Evolutionary conservation across 352 stramenopile genomes (phyloP), one percentile per base, ranked within the genome.

Genomic region (Hyaloperonospora arabidopsidis): DNA sequence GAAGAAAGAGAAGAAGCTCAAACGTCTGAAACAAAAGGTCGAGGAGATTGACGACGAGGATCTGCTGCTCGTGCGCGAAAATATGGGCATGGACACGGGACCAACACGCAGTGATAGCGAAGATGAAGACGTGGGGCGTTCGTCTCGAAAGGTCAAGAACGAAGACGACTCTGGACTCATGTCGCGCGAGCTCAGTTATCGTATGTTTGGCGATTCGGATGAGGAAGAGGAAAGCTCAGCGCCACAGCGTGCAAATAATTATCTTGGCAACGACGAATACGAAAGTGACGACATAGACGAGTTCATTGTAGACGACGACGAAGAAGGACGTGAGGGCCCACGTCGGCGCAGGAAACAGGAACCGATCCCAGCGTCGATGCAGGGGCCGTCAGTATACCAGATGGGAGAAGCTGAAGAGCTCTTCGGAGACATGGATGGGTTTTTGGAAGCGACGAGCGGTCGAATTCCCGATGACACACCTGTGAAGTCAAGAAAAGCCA

Each of bases 251-350:
- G 78, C 74, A 40, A 84, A 76, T 53, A 90, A 90, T 53, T 95
- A 91, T 54, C 57, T 90, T 2, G 85, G 84, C 40, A 87, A 88
- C 23, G 79, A 93, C 36, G 85, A 95, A 51, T 95, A 93, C 62
- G 84, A 93, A 63, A 93, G 83, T 56, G 85, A 95, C 40, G 83
- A 93, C 35, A 91, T 93, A 54, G 85, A 93, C 41, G 85, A 93
- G 49, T 95, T 95, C 35, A 95, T 95, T 38, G 85, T 95, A 11
- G 84, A 92, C 40, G 85, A 95, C 43, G 85, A 95, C 35, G 85
- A 95, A 64, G 85, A 95, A 73, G 81, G 83, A 21, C 76, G 80
- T 5, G 81, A 90, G 35, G 76, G 76, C 14, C 78, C 75, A 7
- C 79, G 83, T 21, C 77, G 85, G n/a, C 73, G 77, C 35, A 75